Conservation (phyloP, 2,329 filamentous ascomycete species). For the Colletotrichum brevisporum region DNA sequence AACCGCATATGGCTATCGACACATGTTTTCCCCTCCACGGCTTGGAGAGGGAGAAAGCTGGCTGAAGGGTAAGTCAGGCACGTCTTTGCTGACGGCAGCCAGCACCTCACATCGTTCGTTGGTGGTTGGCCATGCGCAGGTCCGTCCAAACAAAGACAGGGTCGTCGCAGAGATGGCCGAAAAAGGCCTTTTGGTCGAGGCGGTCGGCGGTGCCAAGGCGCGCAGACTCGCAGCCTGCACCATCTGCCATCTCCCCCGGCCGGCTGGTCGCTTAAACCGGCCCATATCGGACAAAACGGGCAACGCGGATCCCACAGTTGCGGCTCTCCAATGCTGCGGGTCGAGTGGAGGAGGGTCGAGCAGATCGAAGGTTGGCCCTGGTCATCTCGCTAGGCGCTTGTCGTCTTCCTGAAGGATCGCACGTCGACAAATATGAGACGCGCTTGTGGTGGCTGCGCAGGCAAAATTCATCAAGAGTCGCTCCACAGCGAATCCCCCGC, state of each 20-base stretch:
- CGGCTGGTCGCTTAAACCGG: conserved; percentile 14
- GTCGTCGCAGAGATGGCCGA: conserved; percentile 8
- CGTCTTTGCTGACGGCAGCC: conserved; percentile 13
- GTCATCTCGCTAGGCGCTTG: conserved; percentile 41
- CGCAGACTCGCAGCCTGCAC: conserved; percentile 7
- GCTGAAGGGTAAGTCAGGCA: conserved; percentile 1
- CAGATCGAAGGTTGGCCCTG: conserved; percentile 25
- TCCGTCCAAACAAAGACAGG: conserved; percentile 11
- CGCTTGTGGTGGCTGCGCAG: conserved; percentile 41
- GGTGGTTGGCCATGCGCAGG: conserved; percentile 6
- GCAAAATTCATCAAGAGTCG: conserved; percentile 27
- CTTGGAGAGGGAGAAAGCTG: not conserved
- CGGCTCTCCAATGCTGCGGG: conserved; percentile 19
- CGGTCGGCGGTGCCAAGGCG: conserved; percentile 14
- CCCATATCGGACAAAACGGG: conserved; percentile 12
- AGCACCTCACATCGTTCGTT: not conserved
- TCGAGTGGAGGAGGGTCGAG: conserved; percentile 31
- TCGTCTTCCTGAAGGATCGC: conserved; percentile 38
- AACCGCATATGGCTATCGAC: conserved; percentile 13
- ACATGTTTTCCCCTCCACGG: conserved; percentile 12
- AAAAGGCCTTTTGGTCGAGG: conserved; percentile 7
- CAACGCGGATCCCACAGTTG: conserved; percentile 20
- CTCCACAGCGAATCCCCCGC: conserved; percentile 21
- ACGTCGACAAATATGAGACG: conserved; percentile 28
- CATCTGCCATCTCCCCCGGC: not conserved